Evolutionary conservation across 2,329 filamentous ascomycete genomes (phyloP), one percentile per base, ranked within the genome.

Genomic region (Ceratocystis albifundus): DNA sequence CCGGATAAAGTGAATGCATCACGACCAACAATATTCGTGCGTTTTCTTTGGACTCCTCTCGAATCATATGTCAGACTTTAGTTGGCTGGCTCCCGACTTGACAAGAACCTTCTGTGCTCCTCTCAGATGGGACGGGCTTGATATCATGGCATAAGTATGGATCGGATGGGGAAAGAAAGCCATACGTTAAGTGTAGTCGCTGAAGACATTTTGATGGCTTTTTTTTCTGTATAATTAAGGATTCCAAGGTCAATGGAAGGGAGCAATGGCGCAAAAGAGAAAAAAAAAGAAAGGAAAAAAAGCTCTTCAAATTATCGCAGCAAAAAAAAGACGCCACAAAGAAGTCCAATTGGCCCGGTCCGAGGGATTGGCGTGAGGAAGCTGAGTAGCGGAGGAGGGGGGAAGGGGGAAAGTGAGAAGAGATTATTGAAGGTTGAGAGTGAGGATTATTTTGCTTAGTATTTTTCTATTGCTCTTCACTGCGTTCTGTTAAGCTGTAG

Each of bases 401-500:
- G 20, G 46, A 65, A 48, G 53, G 4, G 36, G 55, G 44, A 53
- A 20, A 32, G 30, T 32, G 61, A 48, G 32, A 50, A 30, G 59
- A 41, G 22, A 57, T 57, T 55, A 53, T 36, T 36, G 30, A 64
- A 64, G 48, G 44, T 28, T 61, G 44, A n/a, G 50, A 57, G 53
- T 66, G 45, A 61, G 46, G 64, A 67, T 67, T 55, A 61, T 62
- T 62, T 41, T 65, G 55, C 46, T 25, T 62, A 20, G 41, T 48
- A 63, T 61, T 67, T 41, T 67, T 62, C 53, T 45, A 28, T 20
- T 30, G 28, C 36, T 22, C 25, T 62, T 48, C 57, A 25, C 71
- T 75, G 74, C 76, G 74, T 74, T 75, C 72, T 4, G 75, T 74
- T 71, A 70, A 71, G 72, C 48, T 73, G 72, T 10, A 73, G 73